Evolutionary conservation across 2,329 filamentous ascomycete genomes (phyloP), one percentile per base, ranked within the genome.

Genomic region (Penicillium sp.): DNA sequence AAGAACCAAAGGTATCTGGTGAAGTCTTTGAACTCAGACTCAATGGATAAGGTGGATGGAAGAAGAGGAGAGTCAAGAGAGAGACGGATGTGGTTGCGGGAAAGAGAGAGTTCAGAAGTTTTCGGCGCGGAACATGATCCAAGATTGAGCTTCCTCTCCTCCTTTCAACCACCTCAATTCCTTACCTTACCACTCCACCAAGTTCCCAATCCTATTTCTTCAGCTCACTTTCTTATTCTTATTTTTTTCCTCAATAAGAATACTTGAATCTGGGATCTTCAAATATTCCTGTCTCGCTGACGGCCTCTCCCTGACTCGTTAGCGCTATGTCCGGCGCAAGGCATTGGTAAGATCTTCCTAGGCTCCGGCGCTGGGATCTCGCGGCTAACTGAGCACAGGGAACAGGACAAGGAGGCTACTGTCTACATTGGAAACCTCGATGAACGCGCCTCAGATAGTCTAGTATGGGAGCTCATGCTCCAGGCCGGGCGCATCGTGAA

Each of bases 341-440:
- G 70, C 90, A 93, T 77, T 94, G 89, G 89, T 89, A 82, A 54
- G 49, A 23, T 23, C 20, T 40, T n/a, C 42, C 37, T 29, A 22
- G 25, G 8, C 22, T 47, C 31, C 42, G 25, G 35, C 20, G 18
- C 25, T 27, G 22, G 25, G 15, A 22, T n/a, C 9, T 4, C 14
- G 23, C 3, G 41, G 45, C 60, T 71, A 58, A 68, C 3, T 23
- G 14, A 43, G 14, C n/a, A 18, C 63, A 92, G 89, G 90, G 91
- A 97, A 74, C 93, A 97, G 81, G 93, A 97, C 77, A 97, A 97
- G 76, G 93, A 97, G 77, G 92, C 92, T 66, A 97, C 94, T 41
- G 90, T 97, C 73, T 99, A 99, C 76, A 90, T 97, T 66, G 94
- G 94, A 72, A 97, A 97, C 75, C 91, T 99, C 69, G 94, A 99